phyloP scores from a whole-genome alignment of 768 basidiomycete genomes.

The Peribolospora baueri region DNA sequence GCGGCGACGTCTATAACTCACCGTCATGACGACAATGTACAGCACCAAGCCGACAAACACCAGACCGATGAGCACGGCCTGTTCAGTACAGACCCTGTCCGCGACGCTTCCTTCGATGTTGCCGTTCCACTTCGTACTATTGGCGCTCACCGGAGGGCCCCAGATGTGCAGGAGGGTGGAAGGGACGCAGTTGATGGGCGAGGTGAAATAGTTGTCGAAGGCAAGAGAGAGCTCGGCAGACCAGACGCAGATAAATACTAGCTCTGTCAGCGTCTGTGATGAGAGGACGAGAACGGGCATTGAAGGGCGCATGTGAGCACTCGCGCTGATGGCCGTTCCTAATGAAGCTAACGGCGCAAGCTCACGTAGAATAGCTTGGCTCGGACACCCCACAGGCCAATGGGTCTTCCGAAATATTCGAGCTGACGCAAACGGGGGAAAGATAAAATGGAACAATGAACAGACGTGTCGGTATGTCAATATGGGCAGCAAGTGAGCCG shows the following conservation, averaged over 20 bases:
- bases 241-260: slow-evolving; percentile 75
- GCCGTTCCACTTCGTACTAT: slow-evolving; percentile 14
- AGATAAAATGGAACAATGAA: slow-evolving; percentile 7
- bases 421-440: slow-evolving; percentile 26
- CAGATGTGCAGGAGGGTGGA: slow-evolving; percentile 13
- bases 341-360: no score
- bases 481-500: neutral
- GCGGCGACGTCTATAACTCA: slow-evolving; percentile 15
- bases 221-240: slow-evolving; percentile 64
- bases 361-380: slow-evolving; percentile 31
- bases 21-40: slow-evolving; percentile 63
- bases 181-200: slow-evolving; percentile 50
- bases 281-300: neutral
- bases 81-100: slow-evolving; percentile 42
- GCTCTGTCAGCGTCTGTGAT: slow-evolving; percentile 63
- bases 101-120: slow-evolving; percentile 12
- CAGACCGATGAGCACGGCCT: slow-evolving; percentile 51
- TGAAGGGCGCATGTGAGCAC: no score
- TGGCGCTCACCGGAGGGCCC: slow-evolving; percentile 3
- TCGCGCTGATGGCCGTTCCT: neutral
- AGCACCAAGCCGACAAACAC: slow-evolving; percentile 51
- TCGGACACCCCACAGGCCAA: slow-evolving; percentile 79
- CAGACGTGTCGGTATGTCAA: slow-evolving; percentile 11
- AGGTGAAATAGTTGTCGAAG: slow-evolving; percentile 82
- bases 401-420: slow-evolving; percentile 74